A percentile compares a stretch with the other conserved stretches of the same genome.
These are phyloP conservation scores for Scheffersomyces stipitis DNA, from an alignment of 805 yeast species.

Conservation along the genomic window DNA sequence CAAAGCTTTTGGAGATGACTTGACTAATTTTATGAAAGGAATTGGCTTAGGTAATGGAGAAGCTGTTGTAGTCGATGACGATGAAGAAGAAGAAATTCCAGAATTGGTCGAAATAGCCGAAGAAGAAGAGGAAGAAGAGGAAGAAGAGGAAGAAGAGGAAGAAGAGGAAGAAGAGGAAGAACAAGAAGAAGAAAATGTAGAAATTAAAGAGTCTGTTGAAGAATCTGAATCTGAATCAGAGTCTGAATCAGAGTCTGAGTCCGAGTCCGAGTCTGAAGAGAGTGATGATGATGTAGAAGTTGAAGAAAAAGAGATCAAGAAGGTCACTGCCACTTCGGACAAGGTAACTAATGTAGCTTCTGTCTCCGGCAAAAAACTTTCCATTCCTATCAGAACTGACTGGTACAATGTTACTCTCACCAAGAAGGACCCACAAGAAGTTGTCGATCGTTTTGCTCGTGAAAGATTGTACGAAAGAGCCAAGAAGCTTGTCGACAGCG, in stretches of 20 bases:
- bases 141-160: conserved; percentile 4
- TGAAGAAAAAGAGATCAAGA: conserved; percentile 7
- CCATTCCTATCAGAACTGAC: conserved; percentile 61
- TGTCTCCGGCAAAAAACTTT: conserved; percentile 55
- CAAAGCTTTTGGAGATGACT: conserved; percentile 49
- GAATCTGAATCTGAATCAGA: conserved; percentile 12
- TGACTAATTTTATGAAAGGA: conserved; percentile 60
- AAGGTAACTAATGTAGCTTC: conserved; percentile 42
- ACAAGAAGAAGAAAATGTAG: conserved; percentile 38
- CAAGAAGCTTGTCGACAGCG: conserved; percentile 60
- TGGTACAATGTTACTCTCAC: conserved; percentile 64
- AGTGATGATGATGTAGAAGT: conserved; percentile 14
- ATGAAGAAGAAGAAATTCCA: conserved; percentile 23
- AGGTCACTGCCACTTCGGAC: conserved; percentile 16
- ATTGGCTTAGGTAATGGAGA: conserved; percentile 56
- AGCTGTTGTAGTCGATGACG: conserved; percentile 29
- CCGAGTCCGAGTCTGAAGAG: conserved; percentile 6
- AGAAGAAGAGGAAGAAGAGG: conserved; percentile 11
- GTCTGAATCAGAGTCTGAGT: conserved; percentile 11
- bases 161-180: conserved; percentile 12
- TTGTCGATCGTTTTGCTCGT: conserved; percentile 53
- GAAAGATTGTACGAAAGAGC: conserved; percentile 67
- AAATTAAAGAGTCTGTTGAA: conserved; percentile 22
- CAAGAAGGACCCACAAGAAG: conserved; percentile 27
- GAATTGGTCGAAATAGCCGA: conserved; percentile 11